These are phyloP conservation scores for Eucalyptus regnans DNA, from an alignment of 345 rosid species.

Conservation along the genomic window DNA sequence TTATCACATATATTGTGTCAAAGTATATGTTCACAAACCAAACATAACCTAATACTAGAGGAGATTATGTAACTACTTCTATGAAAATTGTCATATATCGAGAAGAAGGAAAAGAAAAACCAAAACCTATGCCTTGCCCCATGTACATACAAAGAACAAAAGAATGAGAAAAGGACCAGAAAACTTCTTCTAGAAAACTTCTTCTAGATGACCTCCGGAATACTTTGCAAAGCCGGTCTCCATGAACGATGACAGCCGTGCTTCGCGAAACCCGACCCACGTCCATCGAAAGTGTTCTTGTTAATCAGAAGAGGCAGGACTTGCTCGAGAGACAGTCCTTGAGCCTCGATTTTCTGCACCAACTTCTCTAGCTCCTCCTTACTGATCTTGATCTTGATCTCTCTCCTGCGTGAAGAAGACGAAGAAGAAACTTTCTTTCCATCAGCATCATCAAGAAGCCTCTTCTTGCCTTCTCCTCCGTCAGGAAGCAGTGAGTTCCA, in stretches of 20 bases:
- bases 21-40: neutral
- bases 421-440: neutral
- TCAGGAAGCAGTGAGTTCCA: slow-evolving; percentile 7
- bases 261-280: neutral
- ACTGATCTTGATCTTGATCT: neutral
- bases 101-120: no score
- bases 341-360: neutral
- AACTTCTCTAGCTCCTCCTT: neutral
- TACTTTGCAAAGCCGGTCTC: neutral
- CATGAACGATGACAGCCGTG: neutral
- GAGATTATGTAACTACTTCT: neutral
- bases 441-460: neutral
- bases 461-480: neutral
- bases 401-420: neutral
- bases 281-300: neutral
- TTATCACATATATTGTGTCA: neutral
- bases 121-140: neutral
- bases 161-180: neutral
- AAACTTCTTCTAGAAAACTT: neutral
- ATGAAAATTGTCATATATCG: neutral
- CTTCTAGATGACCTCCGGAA: neutral
- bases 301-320: neutral
- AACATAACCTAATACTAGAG: neutral
- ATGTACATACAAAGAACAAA: neutral
- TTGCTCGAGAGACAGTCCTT: neutral